Evolutionary conservation across 352 stramenopile species (phyloP), one percentile per base, ranked within the genome.

Genomic region (Blastocystis sp.): DNA sequence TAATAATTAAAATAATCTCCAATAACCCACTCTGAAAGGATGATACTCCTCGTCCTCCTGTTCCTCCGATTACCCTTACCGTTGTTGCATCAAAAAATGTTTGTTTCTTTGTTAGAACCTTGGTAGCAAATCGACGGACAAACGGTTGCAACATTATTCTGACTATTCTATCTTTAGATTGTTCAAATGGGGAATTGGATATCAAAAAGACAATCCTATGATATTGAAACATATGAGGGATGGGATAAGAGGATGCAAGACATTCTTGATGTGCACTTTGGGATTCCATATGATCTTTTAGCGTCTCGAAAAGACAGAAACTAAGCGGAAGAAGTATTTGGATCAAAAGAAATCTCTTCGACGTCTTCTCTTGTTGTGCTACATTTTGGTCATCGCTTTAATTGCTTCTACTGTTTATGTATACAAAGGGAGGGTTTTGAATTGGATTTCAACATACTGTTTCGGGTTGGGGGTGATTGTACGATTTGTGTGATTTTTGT

Each of bases 171-270:
- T 66, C 24, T 66, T 6, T 66, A 37, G 49, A 57, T 57, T 57
- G 11, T 21, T 21, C 12, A 12, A 21, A 57, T 57, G 49, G 49
- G 49, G 21, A 57, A 57, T n/a, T 73, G 14, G 61, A 39, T 39
- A 39, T 46, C 32, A 49, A 49, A 9, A 37, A 73, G 24, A 29
- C 14, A 46, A 73, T 24, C 43, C 0, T 46, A 49, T 14, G 61
- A 39, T 46, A 73, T 37, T 9, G 61, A 73, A 39, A 73, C 61
- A 73, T 46, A 19, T 39, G 61, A 73, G 24, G 61, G 61, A 73
- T 73, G 61, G 61, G 61, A 73, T 14, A 73, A 73, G 61, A 19
- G 24, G 21, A 4, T 73, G 61, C 61, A 73, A 46, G 24, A 27
- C 14, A 73, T 73, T 46, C 32, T 73, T 19, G 7, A 49, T n/a